Evolutionary conservation across 345 rosid species (phyloP).

Genomic region (Microthlaspi erraticum): DNA sequence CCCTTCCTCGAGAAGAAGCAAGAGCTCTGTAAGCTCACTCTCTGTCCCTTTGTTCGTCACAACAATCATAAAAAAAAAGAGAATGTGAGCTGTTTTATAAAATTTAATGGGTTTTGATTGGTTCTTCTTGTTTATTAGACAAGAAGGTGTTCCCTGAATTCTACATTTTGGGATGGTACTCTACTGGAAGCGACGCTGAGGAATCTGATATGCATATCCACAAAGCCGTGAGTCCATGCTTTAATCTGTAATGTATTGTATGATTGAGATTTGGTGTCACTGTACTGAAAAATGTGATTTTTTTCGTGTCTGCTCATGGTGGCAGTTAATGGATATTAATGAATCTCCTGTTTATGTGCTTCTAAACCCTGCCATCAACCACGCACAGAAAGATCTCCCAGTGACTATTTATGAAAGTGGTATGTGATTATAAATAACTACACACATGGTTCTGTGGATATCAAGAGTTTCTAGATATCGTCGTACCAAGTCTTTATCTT

Average conservation of each 20-base stretch:
- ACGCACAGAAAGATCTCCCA: constrained; percentile 92
- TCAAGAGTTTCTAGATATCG: neutral
- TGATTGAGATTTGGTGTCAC: neutral
- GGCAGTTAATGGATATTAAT: constrained; percentile 93
- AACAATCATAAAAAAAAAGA: neutral
- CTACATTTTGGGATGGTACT: constrained; percentile 94
- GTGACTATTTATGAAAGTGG: constrained; percentile 91
- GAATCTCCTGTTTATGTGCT: constrained; percentile 95
- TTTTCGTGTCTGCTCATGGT: constrained; percentile 1
- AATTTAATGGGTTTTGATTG: constrained; percentile 1
- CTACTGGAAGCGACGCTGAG: constrained; percentile 82
- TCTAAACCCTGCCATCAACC: constrained; percentile 84
- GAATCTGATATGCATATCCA: constrained; percentile 95
- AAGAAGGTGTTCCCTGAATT: constrained; percentile 94
- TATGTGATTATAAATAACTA: constrained; percentile 27
- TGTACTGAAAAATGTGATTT: constrained; percentile 13
- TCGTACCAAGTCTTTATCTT: neutral
- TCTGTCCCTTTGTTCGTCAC: neutral
- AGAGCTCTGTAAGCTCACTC: constrained; percentile 56
- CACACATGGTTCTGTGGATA: constrained; percentile 2
- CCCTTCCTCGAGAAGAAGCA: constrained; percentile 95
- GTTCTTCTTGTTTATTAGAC: constrained; percentile 47
- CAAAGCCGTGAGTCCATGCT: constrained; percentile 68
- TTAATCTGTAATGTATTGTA: constrained; percentile 1
- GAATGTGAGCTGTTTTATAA: neutral